Evolutionary conservation across 352 stramenopile genomes (phyloP).

Genomic region (Pythium myriotylum): DNA sequence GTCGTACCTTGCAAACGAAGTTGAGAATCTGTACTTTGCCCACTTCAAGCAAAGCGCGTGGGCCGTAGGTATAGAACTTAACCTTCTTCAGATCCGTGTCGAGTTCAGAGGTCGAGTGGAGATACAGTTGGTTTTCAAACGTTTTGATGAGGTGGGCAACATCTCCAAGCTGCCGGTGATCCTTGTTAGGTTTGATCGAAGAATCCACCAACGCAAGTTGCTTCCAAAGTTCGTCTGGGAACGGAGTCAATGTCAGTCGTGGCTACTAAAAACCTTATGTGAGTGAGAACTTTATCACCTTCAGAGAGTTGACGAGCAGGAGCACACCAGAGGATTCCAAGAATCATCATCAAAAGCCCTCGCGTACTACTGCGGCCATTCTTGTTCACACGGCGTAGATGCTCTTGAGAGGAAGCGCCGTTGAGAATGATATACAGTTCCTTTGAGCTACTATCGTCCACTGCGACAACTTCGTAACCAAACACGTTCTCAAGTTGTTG

Average conservation of each 20-base stretch:
- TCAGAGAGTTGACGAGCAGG: constrained; percentile 61
- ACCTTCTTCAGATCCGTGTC: constrained; percentile 79
- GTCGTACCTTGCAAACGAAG: constrained; percentile 83
- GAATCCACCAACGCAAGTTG: constrained; percentile 66
- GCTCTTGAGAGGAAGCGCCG: constrained; percentile 64
- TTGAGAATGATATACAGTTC: constrained; percentile 86
- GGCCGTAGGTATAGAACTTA: constrained; percentile 72
- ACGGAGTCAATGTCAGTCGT: neutral
- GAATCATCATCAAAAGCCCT: constrained; percentile 80
- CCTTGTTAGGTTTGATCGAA: constrained; percentile 55
- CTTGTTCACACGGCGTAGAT: constrained; percentile 78
- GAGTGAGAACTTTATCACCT: too few relatives aligned
- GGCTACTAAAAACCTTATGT: too few relatives aligned
- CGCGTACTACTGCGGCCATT: constrained; percentile 58
- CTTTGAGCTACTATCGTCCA: constrained; percentile 66
- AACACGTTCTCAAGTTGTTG: constrained; percentile 78
- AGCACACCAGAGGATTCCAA: constrained; percentile 83
- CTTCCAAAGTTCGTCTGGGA: constrained; percentile 80
- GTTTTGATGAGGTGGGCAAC: constrained; percentile 71
- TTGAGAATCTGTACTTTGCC: constrained; percentile 86
- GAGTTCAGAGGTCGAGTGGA: constrained; percentile 67
- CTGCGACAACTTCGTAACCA: constrained; percentile 70
- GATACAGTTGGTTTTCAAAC: constrained; percentile 83
- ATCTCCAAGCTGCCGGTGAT: constrained; percentile 75
- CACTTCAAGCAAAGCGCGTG: constrained; percentile 74